Evolutionary conservation across 495 filamentous ascomycete species (phyloP), one percentile per base, ranked within the genome.

Genomic region (Neurospora sp.): DNA sequence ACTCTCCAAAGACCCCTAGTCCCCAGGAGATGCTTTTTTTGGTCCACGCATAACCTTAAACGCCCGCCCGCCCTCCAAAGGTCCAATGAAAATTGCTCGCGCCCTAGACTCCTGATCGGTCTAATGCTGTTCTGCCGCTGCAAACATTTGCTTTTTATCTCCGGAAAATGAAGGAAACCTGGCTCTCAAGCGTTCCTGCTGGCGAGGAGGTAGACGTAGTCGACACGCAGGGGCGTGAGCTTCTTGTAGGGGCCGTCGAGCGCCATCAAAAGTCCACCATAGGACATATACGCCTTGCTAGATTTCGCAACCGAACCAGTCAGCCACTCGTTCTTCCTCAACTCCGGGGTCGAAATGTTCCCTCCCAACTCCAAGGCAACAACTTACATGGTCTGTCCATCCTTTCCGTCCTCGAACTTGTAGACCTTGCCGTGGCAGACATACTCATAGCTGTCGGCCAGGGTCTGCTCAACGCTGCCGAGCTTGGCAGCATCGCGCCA

Each of bases 351-450:
- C 40, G 53, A 18, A 7, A 61, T 3, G 5, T 40, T 3, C 6
- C 22, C 18, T 31, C 40, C 10, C 73, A 31, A 16, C 16, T n/a
- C 37, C 5, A 10, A 27, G 39, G 37, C 35, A 40, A 73, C 31
- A 18, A 86, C 94, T 84, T 84, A 97, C 96, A 98, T 96, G 71
- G 87, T 93, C 79, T 92, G 89, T 40, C 89, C 89, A 75, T 91
- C 90, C 11, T 87, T 84, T 59, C 88, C 92, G 81, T 98, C 96
- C 83, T 96, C 94, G 80, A 98, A 98, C 76, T 94, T 91, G 85
- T 99, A 99, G 41, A 97, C 91, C 89, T 98, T 98, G 73, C 96
- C 96, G 82, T 97, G 90, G 82, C 94, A 97, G 66, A 98, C 96
- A 81, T 99, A 99, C 77, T 99, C 96, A 74, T 90, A 99, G 81